Conservation (phyloP, 108 stramenopile genomes). For the Pseudonitzschia multistriata region DNA sequence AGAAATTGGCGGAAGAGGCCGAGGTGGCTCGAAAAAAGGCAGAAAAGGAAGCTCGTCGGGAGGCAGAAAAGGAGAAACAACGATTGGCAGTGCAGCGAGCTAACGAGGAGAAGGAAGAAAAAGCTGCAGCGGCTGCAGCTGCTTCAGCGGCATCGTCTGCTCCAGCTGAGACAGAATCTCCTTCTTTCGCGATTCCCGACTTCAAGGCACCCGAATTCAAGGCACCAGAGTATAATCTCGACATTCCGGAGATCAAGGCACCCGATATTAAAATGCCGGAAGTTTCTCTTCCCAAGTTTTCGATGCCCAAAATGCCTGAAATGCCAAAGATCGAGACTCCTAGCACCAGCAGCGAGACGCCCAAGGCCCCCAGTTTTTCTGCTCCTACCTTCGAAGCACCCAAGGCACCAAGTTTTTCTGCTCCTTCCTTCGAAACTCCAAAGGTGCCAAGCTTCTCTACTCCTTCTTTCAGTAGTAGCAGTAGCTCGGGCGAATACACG, state of each 20-base stretch:
- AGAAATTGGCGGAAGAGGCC: slow-evolving; percentile 45
- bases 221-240: slow-evolving; percentile 21
- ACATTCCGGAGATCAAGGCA: slow-evolving; percentile 49
- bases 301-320: slow-evolving; percentile 33
- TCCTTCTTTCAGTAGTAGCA: slow-evolving; percentile 21
- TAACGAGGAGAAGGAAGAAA: slow-evolving; percentile 25
- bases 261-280: slow-evolving; percentile 51
- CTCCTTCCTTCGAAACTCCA: slow-evolving; percentile 38
- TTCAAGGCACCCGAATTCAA: slow-evolving; percentile 38
- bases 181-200: slow-evolving; percentile 7
- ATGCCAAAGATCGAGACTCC: slow-evolving; percentile 38
- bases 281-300: slow-evolving; percentile 44
- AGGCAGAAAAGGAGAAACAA: slow-evolving; percentile 46
- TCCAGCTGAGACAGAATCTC: not conserved
- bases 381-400: slow-evolving; percentile 35
- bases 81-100: slow-evolving; percentile 31
- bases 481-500: not conserved
- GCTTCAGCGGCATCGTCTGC: slow-evolving; percentile 17
- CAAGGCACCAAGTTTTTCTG: slow-evolving; percentile 37
- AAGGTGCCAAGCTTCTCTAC: slow-evolving; percentile 40
- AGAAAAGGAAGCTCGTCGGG: slow-evolving; percentile 41
- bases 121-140: slow-evolving; percentile 25
- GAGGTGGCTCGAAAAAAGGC: slow-evolving; percentile 48
- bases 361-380: slow-evolving; percentile 43
- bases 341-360: slow-evolving; percentile 41